Conservation (phyloP, 768 basidiomycete genomes). For the Lactarius vividus region DNA sequence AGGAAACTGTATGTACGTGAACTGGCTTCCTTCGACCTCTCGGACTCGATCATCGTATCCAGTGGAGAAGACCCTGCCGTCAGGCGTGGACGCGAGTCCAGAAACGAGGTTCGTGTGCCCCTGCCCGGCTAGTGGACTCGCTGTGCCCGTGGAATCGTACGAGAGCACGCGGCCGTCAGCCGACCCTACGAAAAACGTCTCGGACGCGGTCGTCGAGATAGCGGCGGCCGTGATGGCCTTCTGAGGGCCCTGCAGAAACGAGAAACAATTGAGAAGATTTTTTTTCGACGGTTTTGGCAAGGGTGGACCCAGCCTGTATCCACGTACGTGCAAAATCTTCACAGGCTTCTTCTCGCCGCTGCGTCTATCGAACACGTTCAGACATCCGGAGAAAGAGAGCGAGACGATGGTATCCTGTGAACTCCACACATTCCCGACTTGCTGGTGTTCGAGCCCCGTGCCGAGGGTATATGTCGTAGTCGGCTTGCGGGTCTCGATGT, state of each 20-base stretch:
- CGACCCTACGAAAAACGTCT: constrained; percentile 79
- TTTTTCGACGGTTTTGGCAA: not conserved
- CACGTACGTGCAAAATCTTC: constrained; percentile 59
- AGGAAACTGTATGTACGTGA: constrained; percentile 44
- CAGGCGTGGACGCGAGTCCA: constrained; percentile 48
- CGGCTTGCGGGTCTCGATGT: constrained; percentile 68
- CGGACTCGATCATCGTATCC: constrained; percentile 81
- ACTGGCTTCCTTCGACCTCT: constrained; percentile 55
- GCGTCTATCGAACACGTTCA: constrained; percentile 81
- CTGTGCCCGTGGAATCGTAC: constrained; percentile 53
- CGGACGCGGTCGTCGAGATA: constrained; percentile 31
- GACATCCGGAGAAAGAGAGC: constrained; percentile 74
- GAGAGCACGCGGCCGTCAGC: constrained; percentile 74
- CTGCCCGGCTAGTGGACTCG: constrained; percentile 51
- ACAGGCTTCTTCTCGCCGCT: constrained; percentile 52
- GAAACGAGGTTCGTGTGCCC: constrained; percentile 72
- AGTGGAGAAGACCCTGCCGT: constrained; percentile 59
- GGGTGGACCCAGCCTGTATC: not conserved
- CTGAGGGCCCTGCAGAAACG: constrained; percentile 64
- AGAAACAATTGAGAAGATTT: constrained; percentile 1
- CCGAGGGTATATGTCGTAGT: constrained; percentile 71
- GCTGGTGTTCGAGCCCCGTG: constrained; percentile 72
- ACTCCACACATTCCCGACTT: constrained; percentile 87
- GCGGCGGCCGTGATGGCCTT: constrained; percentile 68
- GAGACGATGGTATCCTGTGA: constrained; percentile 70